Conservation (phyloP, 768 basidiomycete genomes). For the Xerocomellus chrysenteron region DNA sequence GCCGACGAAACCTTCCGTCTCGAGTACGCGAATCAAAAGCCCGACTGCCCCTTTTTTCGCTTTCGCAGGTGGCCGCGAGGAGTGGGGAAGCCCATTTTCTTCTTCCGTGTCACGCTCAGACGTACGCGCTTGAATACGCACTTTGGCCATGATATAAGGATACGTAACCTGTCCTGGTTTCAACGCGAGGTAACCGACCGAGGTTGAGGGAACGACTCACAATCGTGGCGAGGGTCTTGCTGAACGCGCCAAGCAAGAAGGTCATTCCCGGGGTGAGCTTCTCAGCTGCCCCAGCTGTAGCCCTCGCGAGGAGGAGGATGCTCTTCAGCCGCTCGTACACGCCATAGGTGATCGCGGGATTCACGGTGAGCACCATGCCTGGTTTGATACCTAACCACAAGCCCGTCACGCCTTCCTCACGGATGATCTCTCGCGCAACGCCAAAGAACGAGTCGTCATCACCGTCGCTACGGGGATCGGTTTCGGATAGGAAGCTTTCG, state of each 20-base stretch:
- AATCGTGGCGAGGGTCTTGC: conserved; percentile 94
- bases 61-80: conserved; percentile 16
- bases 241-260: conserved; percentile 87
- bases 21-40: conserved; percentile 69
- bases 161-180: conserved; percentile 71
- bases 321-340: conserved; percentile 89
- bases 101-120: conserved; percentile 46
- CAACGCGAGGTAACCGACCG: neutral
- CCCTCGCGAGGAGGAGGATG: conserved; percentile 57
- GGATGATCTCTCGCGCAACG: conserved; percentile 83
- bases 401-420: conserved; percentile 83
- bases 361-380: conserved; percentile 90
- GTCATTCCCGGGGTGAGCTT: conserved; percentile 78
- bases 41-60: conserved; percentile 72
- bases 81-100: conserved; percentile 18
- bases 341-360: conserved; percentile 98
- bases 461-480: neutral
- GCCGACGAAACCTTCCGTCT: conserved; percentile 78
- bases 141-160: conserved; percentile 96
- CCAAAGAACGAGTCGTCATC: conserved; percentile 71
- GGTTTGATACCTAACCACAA: conserved; percentile 94
- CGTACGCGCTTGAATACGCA: conserved; percentile 86
- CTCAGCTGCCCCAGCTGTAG: conserved; percentile 39
- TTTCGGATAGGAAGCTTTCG: neutral
- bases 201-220: conserved; percentile 43